These are phyloP conservation scores for Fusarium avenaceum DNA, from an alignment of 2,329 filamentous ascomycete genomes.

Conservation along the genomic window DNA sequence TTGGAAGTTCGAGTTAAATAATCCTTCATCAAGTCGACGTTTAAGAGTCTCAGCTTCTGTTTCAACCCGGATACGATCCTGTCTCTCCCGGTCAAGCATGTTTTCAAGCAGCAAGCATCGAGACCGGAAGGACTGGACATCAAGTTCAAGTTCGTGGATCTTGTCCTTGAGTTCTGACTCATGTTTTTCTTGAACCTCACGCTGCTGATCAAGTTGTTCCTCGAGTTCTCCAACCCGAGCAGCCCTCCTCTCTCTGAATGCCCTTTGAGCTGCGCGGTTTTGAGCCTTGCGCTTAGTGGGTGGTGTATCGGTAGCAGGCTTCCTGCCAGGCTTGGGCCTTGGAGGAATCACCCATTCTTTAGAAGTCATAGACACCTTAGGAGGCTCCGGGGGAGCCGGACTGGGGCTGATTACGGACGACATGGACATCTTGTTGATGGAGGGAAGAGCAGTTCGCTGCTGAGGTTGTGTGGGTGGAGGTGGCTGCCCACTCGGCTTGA, in stretches of 20 bases:
- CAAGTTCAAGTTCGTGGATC: conserved; percentile 71
- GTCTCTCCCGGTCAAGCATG: conserved; percentile 71
- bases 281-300: conserved; percentile 95
- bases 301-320: conserved; percentile 92
- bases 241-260: conserved; percentile 88
- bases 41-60: conserved; percentile 56
- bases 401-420: conserved; percentile 61
- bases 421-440: conserved; percentile 63
- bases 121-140: conserved; percentile 74
- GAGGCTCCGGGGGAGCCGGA: conserved; percentile 56
- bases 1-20: conserved; percentile 48
- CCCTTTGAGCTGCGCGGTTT: conserved; percentile 91
- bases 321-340: conserved; percentile 89
- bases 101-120: conserved; percentile 74
- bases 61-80: conserved; percentile 61
- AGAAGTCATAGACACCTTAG: conserved; percentile 75
- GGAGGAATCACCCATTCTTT: conserved; percentile 90
- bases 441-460: conserved; percentile 53
- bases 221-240: conserved; percentile 84
- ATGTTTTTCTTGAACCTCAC: conserved; percentile 68
- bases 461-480: conserved; percentile 51
- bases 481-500: conserved; percentile 48
- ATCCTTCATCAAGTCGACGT: conserved; percentile 50
- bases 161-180: conserved; percentile 71
- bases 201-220: conserved; percentile 73